These are phyloP conservation scores for Phytophthora brassicae DNA, from an alignment of 352 stramenopile genomes.

Conservation along the genomic window DNA sequence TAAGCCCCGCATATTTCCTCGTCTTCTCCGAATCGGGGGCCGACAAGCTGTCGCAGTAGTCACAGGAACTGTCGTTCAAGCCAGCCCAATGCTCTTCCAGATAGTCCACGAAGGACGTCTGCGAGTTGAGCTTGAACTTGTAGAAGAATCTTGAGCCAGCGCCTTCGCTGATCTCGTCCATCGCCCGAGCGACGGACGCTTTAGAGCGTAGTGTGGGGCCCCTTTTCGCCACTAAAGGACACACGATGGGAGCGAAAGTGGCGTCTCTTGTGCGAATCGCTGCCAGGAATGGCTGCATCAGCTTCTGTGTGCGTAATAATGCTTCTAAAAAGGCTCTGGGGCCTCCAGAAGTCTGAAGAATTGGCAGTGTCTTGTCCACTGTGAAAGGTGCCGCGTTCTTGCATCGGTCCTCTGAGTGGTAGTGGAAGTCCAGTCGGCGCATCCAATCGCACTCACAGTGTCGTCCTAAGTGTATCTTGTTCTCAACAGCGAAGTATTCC, in stretches of 20 bases:
- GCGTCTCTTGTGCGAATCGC: neutral
- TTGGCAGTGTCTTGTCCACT: conserved; percentile 13
- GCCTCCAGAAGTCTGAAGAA: conserved; percentile 10
- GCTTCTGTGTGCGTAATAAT: neutral
- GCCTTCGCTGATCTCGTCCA: conserved; percentile 13
- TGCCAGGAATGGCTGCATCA: neutral
- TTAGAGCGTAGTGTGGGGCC: neutral
- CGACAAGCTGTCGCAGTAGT: conserved; percentile 18
- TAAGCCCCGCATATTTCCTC: neutral
- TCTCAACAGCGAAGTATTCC: conserved; percentile 13
- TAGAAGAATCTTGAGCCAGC: conserved; percentile 9
- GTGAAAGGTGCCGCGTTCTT: conserved; percentile 1
- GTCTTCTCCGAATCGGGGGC: neutral
- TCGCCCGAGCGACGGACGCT: conserved; percentile 17
- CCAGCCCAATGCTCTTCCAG: conserved; percentile 23
- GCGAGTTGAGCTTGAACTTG: conserved; percentile 14
- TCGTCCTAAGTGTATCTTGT: conserved; percentile 21
- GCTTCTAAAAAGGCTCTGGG: conserved; percentile 2
- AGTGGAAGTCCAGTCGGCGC: conserved; percentile 16
- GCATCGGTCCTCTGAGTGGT: conserved; percentile 8
- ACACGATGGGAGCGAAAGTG: conserved; percentile 8
- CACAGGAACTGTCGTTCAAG: conserved; percentile 6
- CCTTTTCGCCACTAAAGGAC: neutral
- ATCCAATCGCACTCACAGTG: conserved; percentile 28
- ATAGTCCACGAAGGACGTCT: conserved; percentile 6